Evolutionary conservation across 345 rosid species (phyloP), one percentile per base, ranked within the genome.

Genomic region (Citrus trifoliata): DNA sequence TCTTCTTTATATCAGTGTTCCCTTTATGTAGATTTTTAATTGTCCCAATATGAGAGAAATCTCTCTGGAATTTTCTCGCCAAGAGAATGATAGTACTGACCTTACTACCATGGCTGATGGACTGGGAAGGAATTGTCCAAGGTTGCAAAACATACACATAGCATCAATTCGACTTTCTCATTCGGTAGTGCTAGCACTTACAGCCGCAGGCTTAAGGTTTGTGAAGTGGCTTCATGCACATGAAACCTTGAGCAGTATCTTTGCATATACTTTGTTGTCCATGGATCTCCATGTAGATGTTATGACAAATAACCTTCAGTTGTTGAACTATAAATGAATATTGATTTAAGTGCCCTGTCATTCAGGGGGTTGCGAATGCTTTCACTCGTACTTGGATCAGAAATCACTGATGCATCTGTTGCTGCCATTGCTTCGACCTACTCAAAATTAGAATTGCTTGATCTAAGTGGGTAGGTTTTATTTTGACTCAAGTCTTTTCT

Each of bases 391-490:
- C 93, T 97, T 85, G 99, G 98, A 86, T 77, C 92, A 56, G 95
- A 87, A 62, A 94, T 97, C 80, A 91, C 90, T 1, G 99, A 97
- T 87, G 98, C 93, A 69, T 94, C 99, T 68, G 97, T 94, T 75
- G 95, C 95, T 82, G 96, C 98, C 71, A 93, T 97, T 82, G 87
- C 95, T 58, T 91, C 95, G 69, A 87, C 89, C 83, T 94, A 82
- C 81, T 85, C 92, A 67, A 90, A 87, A 66, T 81, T 97, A 80
- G 98, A 97, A 82, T 81, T 93, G 70, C 99, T 97, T 78, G 99
- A 97, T 88, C 87, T 97, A 63, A 94, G 98, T 82, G 99, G 98
- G 99, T 97, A 90, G 79, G 98, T 89, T 74, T 70, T 68, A 32
- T 30, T 56, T 58, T 60, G 42, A 76, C 48, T 74, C 71, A 74